Evolutionary conservation across 805 yeast genomes (phyloP).

Genomic region (Candida golubevii): DNA sequence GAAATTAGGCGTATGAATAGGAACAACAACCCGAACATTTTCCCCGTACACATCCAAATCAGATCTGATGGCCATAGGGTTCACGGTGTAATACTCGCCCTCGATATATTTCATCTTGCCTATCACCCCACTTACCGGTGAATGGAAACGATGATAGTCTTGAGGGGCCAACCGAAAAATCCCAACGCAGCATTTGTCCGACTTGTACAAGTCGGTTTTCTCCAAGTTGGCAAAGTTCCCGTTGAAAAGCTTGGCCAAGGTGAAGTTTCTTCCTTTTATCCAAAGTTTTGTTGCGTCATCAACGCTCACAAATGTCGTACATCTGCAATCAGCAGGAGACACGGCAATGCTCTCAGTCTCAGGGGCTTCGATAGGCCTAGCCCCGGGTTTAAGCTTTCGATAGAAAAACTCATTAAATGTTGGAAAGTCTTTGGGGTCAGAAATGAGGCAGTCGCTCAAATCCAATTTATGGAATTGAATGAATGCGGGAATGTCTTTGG

Average conservation of each 20-base stretch:
- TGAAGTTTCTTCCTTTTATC: constrained; percentile 84
- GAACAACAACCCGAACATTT: constrained; percentile 73
- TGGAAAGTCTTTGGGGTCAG: constrained; percentile 45
- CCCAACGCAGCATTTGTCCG: constrained; percentile 55
- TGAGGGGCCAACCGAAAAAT: constrained; percentile 93
- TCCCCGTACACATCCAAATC: constrained; percentile 90
- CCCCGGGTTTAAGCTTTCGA: constrained; percentile 65
- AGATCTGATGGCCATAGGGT: constrained; percentile 94
- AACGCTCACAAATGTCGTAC: constrained; percentile 62
- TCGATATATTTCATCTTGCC: constrained; percentile 65
- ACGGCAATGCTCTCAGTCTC: constrained; percentile 47
- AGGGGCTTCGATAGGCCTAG: constrained; percentile 65
- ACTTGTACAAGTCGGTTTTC: constrained; percentile 27
- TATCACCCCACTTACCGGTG: constrained; percentile 74
- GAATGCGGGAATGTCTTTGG: constrained; percentile 66
- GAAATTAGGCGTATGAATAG: constrained; percentile 70
- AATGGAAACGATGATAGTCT: constrained; percentile 92
- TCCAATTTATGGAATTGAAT: constrained; percentile 80
- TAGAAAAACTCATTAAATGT: constrained; percentile 91
- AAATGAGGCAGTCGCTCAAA: constrained; percentile 57
- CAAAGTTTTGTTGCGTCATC: constrained; percentile 67
- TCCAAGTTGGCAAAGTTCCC: constrained; percentile 43
- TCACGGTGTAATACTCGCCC: constrained; percentile 93
- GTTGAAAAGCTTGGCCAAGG: constrained; percentile 57
- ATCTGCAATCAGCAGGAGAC: constrained; percentile 87